phyloP scores from a whole-genome alignment of 2,329 filamentous ascomycete genomes.

The Xylaria hypoxylon region DNA sequence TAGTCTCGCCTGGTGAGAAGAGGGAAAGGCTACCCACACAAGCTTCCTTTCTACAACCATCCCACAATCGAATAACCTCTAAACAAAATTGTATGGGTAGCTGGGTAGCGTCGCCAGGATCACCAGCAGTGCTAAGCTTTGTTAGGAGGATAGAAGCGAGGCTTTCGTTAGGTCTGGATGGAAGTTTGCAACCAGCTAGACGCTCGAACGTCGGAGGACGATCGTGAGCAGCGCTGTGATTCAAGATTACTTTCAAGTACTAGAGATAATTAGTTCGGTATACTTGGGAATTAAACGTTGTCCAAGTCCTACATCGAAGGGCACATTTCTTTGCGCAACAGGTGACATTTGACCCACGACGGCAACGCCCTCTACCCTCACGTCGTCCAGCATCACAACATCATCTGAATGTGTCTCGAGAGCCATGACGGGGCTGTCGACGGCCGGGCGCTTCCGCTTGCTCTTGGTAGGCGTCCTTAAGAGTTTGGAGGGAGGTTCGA shows the following conservation, averaged over 20 bases:
- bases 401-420: constrained; percentile 65
- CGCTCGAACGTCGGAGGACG: constrained; percentile 75
- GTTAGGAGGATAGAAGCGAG: constrained; percentile 77
- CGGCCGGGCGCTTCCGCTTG: constrained; percentile 75
- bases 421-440: constrained; percentile 74
- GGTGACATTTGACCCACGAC: constrained; percentile 29
- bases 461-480: constrained; percentile 70
- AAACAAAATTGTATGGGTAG: constrained; percentile 74
- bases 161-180: constrained; percentile 70
- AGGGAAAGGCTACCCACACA: constrained; percentile 46
- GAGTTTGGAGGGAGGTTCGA: constrained; percentile 54
- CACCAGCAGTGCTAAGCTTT: constrained; percentile 69
- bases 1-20: neutral
- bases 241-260: constrained; percentile 73
- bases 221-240: constrained; percentile 67
- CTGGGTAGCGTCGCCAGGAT: constrained; percentile 60
- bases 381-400: constrained; percentile 52
- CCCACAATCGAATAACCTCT: constrained; percentile 75
- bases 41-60: constrained; percentile 72
- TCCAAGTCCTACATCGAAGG: constrained; percentile 59
- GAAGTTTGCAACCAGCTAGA: constrained; percentile 72
- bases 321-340: constrained; percentile 40
- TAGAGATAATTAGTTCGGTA: constrained; percentile 49
- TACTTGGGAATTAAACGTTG: neutral
- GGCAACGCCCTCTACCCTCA: constrained; percentile 32